Evolutionary conservation across 2,329 filamentous ascomycete species (phyloP).

Genomic region (Paraphoma sp.): DNA sequence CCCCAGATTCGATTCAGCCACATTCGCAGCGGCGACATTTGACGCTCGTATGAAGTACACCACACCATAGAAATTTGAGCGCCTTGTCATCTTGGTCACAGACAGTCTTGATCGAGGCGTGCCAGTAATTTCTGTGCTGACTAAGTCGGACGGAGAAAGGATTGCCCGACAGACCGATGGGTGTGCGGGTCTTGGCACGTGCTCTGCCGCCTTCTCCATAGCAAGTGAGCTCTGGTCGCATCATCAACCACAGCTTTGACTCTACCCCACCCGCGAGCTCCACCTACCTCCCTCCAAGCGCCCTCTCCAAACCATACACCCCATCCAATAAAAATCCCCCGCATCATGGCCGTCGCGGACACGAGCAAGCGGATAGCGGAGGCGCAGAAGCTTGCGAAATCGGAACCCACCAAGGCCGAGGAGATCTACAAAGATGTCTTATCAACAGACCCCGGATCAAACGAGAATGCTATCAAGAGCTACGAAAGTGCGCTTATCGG

Average conservation of each 20-base stretch:
- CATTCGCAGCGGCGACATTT: no score
- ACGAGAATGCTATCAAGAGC: constrained; percentile 85
- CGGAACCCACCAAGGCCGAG: constrained; percentile 84
- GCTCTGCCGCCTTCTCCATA: constrained; percentile 16
- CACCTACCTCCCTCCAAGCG: neutral
- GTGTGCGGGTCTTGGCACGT: no score
- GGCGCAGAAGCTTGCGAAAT: constrained; percentile 82
- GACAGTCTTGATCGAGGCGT: neutral
- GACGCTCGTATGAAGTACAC: no score
- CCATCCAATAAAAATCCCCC: constrained; percentile 2
- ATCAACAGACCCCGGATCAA: constrained; percentile 81
- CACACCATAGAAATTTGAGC: no score
- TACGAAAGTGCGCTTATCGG: constrained; percentile 90
- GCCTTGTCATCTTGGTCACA: no score
- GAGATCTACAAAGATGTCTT: constrained; percentile 88
- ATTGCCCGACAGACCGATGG: neutral
- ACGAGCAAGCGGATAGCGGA: constrained; percentile 77
- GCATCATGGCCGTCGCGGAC: constrained; percentile 49
- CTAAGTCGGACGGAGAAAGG: constrained; percentile 5
- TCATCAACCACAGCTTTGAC: constrained; percentile 15
- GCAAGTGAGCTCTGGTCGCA: constrained; percentile 18
- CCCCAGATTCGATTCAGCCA: neutral
- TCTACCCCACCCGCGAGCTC: constrained; percentile 8
- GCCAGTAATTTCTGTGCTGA: neutral
- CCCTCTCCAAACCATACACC: neutral